A percentile compares a stretch with the other conserved stretches of the same genome.
Evolutionary conservation across 2,329 filamentous ascomycete genomes (phyloP).

Genomic region (Zasmidium cellare): DNA sequence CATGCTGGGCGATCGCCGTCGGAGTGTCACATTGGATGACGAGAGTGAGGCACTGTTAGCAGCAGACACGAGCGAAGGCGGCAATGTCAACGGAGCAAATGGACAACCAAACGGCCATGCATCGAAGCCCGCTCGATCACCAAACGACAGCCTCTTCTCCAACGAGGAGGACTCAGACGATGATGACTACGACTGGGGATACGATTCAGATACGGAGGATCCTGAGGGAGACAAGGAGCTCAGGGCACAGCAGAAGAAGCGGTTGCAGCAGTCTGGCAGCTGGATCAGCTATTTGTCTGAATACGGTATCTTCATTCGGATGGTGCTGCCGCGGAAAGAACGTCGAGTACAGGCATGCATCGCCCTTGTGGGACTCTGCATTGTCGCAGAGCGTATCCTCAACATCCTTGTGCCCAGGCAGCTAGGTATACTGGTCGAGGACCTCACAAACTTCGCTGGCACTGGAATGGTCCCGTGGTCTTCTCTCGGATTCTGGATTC

Average conservation of each 20-base stretch:
- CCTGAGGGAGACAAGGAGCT: slow-evolving; percentile 58
- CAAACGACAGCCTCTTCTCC: slow-evolving; percentile 8
- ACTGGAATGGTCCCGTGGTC: slow-evolving; percentile 52
- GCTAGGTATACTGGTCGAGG: slow-evolving; percentile 75
- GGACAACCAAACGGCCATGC: slow-evolving; percentile 16
- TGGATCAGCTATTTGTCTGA: slow-evolving; percentile 76
- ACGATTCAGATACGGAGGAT: slow-evolving; percentile 52
- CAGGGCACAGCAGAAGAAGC: slow-evolving; percentile 56
- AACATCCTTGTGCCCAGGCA: slow-evolving; percentile 80
- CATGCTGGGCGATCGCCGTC: slow-evolving; percentile 18
- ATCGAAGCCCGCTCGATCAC: slow-evolving; percentile 2
- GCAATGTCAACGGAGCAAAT: slow-evolving; percentile 8
- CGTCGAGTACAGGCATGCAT: slow-evolving; percentile 67
- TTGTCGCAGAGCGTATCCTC: slow-evolving; percentile 69
- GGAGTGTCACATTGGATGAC: slow-evolving; percentile 11
- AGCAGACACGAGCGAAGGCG: neutral
- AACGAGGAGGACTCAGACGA: slow-evolving; percentile 11
- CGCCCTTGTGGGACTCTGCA: slow-evolving; percentile 64
- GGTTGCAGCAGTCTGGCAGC: slow-evolving; percentile 71
- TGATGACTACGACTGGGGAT: slow-evolving; percentile 20
- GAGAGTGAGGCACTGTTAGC: slow-evolving; percentile 29
- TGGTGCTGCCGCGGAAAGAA: slow-evolving; percentile 73
- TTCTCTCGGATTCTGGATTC: slow-evolving; percentile 54
- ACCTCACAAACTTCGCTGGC: slow-evolving; percentile 55
- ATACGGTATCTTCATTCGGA: slow-evolving; percentile 73